Conservation (phyloP, 2,329 filamentous ascomycete species). For the Alternaria solani region DNA sequence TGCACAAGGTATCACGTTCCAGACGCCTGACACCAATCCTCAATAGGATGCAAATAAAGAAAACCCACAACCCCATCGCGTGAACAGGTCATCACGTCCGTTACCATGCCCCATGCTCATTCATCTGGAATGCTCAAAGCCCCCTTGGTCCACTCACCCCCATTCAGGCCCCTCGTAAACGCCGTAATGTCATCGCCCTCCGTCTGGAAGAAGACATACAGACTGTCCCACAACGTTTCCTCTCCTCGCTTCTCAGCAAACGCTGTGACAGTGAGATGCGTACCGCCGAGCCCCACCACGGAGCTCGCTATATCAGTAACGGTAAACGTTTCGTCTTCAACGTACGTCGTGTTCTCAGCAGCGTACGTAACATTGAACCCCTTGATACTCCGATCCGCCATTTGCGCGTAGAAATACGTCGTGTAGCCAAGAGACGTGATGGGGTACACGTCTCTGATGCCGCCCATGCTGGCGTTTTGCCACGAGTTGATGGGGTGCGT, state of each 20-base stretch:
- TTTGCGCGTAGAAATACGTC: constrained; percentile 54
- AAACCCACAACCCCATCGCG: not conserved
- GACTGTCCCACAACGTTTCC: constrained; percentile 31
- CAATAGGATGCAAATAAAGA: not conserved
- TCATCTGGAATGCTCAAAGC: constrained; percentile 36
- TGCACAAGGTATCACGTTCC: not conserved
- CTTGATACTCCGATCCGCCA: constrained; percentile 45
- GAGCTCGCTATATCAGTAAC: constrained; percentile 42
- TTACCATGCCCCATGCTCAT: not conserved
- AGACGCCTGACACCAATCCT: not conserved
- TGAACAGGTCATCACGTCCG: not conserved
- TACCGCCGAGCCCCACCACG: constrained; percentile 47
- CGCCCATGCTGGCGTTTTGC: constrained; percentile 36
- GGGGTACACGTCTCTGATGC: constrained; percentile 51
- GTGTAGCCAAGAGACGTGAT: constrained; percentile 54
- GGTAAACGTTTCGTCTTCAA: constrained; percentile 40
- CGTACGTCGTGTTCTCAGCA: constrained; percentile 51
- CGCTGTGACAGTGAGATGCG: constrained; percentile 52
- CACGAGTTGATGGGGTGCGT: constrained; percentile 54
- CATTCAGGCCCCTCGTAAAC: constrained; percentile 33
- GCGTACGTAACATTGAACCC: constrained; percentile 52
- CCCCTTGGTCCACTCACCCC: constrained; percentile 43
- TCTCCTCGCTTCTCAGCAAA: constrained; percentile 31
- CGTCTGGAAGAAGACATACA: constrained; percentile 47
- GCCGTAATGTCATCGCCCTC: constrained; percentile 42